Evolutionary conservation across 2,329 filamentous ascomycete genomes (phyloP).

Genomic region (Plectosphaerella plurivora): DNA sequence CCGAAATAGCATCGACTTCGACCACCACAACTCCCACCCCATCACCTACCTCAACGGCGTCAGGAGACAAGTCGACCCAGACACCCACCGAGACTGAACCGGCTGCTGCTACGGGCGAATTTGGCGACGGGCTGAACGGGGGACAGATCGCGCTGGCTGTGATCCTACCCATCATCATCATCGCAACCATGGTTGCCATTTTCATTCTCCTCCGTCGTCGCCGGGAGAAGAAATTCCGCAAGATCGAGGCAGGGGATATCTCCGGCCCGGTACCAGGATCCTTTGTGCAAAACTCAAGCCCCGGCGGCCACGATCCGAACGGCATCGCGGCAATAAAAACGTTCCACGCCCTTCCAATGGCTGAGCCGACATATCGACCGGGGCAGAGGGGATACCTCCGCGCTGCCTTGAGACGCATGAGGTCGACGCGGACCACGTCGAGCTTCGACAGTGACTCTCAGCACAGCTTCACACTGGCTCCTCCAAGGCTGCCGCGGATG

Average conservation of each 20-base stretch:
- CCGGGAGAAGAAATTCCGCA: slow-evolving; percentile 11
- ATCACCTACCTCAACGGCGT: slow-evolving; percentile 15
- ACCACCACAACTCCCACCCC: slow-evolving; percentile 15
- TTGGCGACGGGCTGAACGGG: slow-evolving; percentile 2
- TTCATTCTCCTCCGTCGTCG: slow-evolving; percentile 23
- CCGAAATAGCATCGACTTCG: slow-evolving; percentile 15
- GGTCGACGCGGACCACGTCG: slow-evolving; percentile 9
- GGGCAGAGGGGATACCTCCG: slow-evolving; percentile 9
- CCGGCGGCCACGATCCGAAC: slow-evolving; percentile 10
- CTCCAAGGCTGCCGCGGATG: not conserved
- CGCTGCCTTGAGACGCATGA: slow-evolving; percentile 8
- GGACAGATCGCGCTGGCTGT: slow-evolving; percentile 11
- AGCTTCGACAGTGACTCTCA: slow-evolving; percentile 5
- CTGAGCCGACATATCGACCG: slow-evolving; percentile 1
- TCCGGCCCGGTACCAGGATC: slow-evolving; percentile 23
- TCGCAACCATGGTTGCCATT: slow-evolving; percentile 9
- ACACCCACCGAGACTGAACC: slow-evolving; percentile 15
- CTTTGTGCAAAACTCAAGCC: slow-evolving; percentile 18
- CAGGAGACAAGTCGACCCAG: slow-evolving; percentile 10
- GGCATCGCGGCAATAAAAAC: slow-evolving; percentile 11
- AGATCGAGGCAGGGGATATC: slow-evolving; percentile 19
- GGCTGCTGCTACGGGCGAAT: slow-evolving; percentile 12
- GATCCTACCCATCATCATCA: slow-evolving; percentile 7
- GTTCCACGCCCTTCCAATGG: slow-evolving; percentile 7
- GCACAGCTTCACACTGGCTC: not conserved